Base-by-base conservation (phyloP, 768 basidiomycete genomes). In the Mycena kentingensis region DNA sequence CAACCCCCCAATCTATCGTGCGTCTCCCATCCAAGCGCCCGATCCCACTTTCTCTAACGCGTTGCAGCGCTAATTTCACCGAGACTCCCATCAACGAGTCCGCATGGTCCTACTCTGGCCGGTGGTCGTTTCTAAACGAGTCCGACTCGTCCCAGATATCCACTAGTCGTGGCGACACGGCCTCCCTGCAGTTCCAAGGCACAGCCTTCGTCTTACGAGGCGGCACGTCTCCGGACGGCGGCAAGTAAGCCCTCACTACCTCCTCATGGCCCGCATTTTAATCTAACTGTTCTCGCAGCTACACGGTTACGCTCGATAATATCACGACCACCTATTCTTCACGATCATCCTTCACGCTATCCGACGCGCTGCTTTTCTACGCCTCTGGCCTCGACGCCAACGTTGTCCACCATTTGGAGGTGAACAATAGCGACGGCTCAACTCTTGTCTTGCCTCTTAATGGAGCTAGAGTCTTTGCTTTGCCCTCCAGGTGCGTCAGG, bases 161-260 rank as follows among this genome's bases (percentile, higher is more conserved):
- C 16, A 70, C 59, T 15, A 71, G 70, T 32, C 65, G 67, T 19
- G 83, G 81, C 31, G 83, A 85, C 61, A 65, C 62, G 26, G 76
- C 74, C 49, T 60, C 63, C 27, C 52, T 74, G 3, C 59, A 59
- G 24, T 85, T 86, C 66, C 66, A 52, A 89, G 89, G 88, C 26
- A 78, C 81, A 10, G 76, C 87, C 12, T 73, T 91, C 43, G 68
- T 77, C 1, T 64, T 92, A 21, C 74, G 68, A 39, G 90, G 90
- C 8, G 73, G 76, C 34, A 83, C 81, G 16, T 85, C 82, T 28
- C 79, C 79, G 3, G 64, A 67, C 24, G 76, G 80, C 2, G 87
- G 87, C 47, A 72, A 71, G 35, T 91, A 82, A 62, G 74, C 81
- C 29, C 80, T 88, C 48, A 73, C 65, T 24, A 28, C 8, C 56